phyloP scores from a whole-genome alignment of 2,329 filamentous ascomycete genomes.

The Fusarium musae region DNA sequence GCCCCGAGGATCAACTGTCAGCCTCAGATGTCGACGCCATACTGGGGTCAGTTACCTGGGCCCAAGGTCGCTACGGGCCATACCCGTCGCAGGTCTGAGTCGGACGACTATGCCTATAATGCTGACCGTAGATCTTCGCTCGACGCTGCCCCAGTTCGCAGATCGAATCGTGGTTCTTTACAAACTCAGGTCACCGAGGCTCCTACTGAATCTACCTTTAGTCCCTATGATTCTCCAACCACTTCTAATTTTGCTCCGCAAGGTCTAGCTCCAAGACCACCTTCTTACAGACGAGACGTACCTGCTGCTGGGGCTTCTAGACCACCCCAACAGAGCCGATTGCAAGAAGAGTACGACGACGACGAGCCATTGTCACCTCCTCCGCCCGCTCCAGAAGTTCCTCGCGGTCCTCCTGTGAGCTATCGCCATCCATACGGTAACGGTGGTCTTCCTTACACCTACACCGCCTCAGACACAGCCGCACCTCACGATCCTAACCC shows the following conservation, averaged over 20 bases:
- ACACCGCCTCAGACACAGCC: constrained; percentile 24
- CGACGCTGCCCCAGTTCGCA: constrained; percentile 55
- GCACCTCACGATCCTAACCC: constrained; percentile 16
- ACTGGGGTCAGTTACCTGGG: constrained; percentile 69
- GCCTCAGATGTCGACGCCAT: constrained; percentile 60
- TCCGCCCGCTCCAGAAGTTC: constrained; percentile 69
- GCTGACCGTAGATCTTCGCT: constrained; percentile 48
- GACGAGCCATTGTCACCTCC: constrained; percentile 52
- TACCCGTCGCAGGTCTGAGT: constrained; percentile 51
- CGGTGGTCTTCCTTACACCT: constrained; percentile 42
- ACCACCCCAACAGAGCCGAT: constrained; percentile 51
- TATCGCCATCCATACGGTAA: constrained; percentile 61
- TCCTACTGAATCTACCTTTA: constrained; percentile 68
- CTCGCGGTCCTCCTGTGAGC: constrained; percentile 67
- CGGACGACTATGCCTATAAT: constrained; percentile 46
- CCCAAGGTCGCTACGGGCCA: constrained; percentile 53
- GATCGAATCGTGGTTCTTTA: constrained; percentile 62
- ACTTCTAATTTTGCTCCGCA: constrained; percentile 61
- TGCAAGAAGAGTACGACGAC: constrained; percentile 54
- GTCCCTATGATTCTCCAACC: constrained; percentile 66
- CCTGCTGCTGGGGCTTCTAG: constrained; percentile 55
- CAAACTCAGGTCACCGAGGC: constrained; percentile 67
- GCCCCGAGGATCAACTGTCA: constrained; percentile 31
- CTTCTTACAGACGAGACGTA: constrained; percentile 65
- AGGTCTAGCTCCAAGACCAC: constrained; percentile 68